phyloP scores from a whole-genome alignment of 2,329 filamentous ascomycete species.

The Corniculantispora saksenae region DNA sequence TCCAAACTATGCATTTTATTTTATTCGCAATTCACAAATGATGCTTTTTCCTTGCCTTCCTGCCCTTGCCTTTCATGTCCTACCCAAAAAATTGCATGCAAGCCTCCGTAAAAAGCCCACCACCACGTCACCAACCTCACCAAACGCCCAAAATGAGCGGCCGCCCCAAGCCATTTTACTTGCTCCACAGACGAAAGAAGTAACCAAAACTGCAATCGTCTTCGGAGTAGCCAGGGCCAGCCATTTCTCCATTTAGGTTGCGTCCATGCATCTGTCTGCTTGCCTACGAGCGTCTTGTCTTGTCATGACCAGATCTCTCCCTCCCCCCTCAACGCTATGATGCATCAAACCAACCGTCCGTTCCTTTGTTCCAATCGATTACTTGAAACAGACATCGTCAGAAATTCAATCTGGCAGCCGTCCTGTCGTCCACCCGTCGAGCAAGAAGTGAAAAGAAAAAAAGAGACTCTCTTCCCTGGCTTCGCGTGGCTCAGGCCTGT shows the following conservation, averaged over 20 bases:
- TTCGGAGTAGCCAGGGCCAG: no score
- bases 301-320: no score
- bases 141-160: not conserved
- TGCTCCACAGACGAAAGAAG: no score
- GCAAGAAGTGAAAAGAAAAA: no score
- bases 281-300: no score
- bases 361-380: not conserved
- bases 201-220: no score
- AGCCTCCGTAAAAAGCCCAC: not conserved
- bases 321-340: not conserved
- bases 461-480: not conserved
- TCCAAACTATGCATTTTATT: no score
- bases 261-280: no score
- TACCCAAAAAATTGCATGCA: not conserved
- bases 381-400: not conserved
- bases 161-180: no score
- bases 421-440: not conserved
- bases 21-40: no score
- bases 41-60: not conserved
- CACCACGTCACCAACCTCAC: not conserved
- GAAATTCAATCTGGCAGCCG: not conserved
- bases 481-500: not conserved
- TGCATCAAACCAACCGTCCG: not conserved
- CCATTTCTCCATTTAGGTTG: no score
- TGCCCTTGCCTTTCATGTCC: not conserved